Percentiles rank a stretch among this genome's conserved stretches.
Evolutionary conservation across 164 flowering plant species (phyloP).

Genomic region (Vitis amurensis): DNA sequence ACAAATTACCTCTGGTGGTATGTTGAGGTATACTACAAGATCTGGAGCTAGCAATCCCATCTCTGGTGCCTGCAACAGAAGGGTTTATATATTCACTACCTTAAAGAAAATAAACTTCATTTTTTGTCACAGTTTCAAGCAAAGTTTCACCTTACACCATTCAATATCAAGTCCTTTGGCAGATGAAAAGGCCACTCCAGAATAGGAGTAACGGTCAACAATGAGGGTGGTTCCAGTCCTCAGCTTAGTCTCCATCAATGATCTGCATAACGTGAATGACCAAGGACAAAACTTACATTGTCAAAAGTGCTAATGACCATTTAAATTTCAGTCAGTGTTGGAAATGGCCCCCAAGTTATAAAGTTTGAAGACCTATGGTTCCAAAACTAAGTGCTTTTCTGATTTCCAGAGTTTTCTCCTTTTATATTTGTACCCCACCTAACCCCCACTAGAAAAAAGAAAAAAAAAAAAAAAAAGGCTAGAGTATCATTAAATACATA

Average conservation of each 20-base stretch:
- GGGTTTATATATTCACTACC: neutral
- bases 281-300: too few species aligned
- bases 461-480: too few species aligned
- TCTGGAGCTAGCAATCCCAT: slow-evolving; percentile 76
- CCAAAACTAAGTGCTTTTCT: neutral
- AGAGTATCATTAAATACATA: too few species aligned
- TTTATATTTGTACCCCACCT: too few species aligned
- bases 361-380: too few species aligned
- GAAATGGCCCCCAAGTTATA: neutral
- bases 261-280: slow-evolving; percentile 35
- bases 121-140: neutral
- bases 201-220: slow-evolving; percentile 89
- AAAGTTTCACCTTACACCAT: slow-evolving; percentile 79
- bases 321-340: neutral
- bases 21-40: slow-evolving; percentile 63
- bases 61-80: slow-evolving; percentile 63
- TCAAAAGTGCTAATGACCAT: neutral
- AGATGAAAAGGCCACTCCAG: slow-evolving; percentile 93
- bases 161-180: slow-evolving; percentile 88
- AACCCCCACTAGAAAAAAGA: too few species aligned
- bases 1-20: slow-evolving; percentile 63
- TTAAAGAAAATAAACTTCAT: slow-evolving; percentile 1
- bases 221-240: slow-evolving; percentile 71
- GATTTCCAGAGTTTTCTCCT: neutral
- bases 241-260: slow-evolving; percentile 78